A percentile compares a stretch with the other conserved stretches of the same genome.
Evolutionary conservation across 805 yeast genomes (phyloP).

Genomic region (Nakazawaea holstii): DNA sequence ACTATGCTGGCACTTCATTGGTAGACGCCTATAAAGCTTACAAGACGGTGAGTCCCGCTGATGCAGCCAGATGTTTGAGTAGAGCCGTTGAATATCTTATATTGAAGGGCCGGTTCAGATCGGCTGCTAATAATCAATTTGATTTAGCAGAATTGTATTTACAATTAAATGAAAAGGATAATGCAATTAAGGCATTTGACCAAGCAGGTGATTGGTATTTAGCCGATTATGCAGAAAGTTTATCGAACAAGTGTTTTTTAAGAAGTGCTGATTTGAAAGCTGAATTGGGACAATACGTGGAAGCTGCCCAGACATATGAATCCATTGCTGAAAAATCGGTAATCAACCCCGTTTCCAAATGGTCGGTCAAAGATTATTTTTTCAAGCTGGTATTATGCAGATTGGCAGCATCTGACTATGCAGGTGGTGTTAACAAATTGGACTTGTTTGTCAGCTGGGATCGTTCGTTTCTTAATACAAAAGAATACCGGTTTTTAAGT

Average conservation of each 20-base stretch:
- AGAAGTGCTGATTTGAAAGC: slow-evolving; percentile 83
- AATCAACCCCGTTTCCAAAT: slow-evolving; percentile 70
- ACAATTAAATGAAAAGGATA: slow-evolving; percentile 64
- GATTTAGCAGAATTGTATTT: slow-evolving; percentile 79
- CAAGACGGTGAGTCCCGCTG: slow-evolving; percentile 65
- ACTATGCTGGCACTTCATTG: slow-evolving; percentile 86
- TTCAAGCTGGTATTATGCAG: slow-evolving; percentile 78
- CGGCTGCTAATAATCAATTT: slow-evolving; percentile 91
- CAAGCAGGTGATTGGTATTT: slow-evolving; percentile 95
- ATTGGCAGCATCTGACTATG: slow-evolving; percentile 77
- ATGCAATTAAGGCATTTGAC: slow-evolving; percentile 79
- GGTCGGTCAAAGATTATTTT: slow-evolving; percentile 92
- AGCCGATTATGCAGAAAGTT: slow-evolving; percentile 89
- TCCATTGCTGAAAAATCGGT: slow-evolving; percentile 70
- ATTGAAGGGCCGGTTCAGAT: slow-evolving; percentile 86
- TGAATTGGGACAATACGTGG: slow-evolving; percentile 54
- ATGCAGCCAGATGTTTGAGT: slow-evolving; percentile 71
- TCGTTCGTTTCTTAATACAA: slow-evolving; percentile 64
- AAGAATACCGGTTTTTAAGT: slow-evolving; percentile 66
- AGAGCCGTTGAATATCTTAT: slow-evolving; percentile 83
- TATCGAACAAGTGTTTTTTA: slow-evolving; percentile 81
- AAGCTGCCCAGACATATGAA: slow-evolving; percentile 76
- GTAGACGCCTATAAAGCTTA: slow-evolving; percentile 89
- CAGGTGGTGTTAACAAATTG: slow-evolving; percentile 75
- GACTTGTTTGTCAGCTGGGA: slow-evolving; percentile 66